These are phyloP conservation scores for Papiliotrema nemorosa DNA, from an alignment of 1,284 basidiomycete species.

Conservation along the genomic window DNA sequence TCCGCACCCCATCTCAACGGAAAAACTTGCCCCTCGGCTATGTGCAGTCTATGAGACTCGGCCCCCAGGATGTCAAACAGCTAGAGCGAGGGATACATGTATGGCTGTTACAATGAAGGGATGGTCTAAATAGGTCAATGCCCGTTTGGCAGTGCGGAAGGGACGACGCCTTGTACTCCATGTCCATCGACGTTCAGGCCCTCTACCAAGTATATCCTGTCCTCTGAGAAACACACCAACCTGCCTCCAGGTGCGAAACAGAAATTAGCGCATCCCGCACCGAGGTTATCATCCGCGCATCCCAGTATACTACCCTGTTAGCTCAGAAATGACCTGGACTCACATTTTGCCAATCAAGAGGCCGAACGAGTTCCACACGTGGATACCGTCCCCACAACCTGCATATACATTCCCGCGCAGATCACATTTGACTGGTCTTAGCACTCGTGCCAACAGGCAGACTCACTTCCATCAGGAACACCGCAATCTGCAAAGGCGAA, in stretches of 20 bases:
- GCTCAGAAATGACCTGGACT: constrained; percentile 7
- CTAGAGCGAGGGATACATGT: no score
- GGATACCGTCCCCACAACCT: constrained; percentile 29
- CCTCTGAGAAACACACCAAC: constrained; percentile 24
- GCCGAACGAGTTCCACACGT: constrained; percentile 19
- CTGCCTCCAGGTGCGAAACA: constrained; percentile 26
- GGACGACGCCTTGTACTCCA: no score
- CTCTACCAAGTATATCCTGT: constrained; percentile 19
- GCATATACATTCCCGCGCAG: constrained; percentile 21
- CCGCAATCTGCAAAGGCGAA: constrained; percentile 38
- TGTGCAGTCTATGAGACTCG: no score
- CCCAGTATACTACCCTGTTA: constrained; percentile 4
- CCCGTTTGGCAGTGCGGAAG: no score
- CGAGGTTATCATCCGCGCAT: constrained; percentile 7
- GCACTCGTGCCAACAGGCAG: background rate
- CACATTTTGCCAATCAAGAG: constrained; percentile 24
- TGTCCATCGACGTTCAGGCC: constrained; percentile 8
- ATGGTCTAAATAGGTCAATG: no score
- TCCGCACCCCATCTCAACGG: no score
- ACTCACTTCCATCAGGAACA: constrained; percentile 29
- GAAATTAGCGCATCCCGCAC: constrained; percentile 26
- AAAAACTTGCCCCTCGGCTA: no score
- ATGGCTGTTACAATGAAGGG: no score
- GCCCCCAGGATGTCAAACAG: no score
- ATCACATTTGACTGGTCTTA: constrained; percentile 21